phyloP scores from a whole-genome alignment of 1,284 basidiomycete species.

The Clitocybe nebularis region DNA sequence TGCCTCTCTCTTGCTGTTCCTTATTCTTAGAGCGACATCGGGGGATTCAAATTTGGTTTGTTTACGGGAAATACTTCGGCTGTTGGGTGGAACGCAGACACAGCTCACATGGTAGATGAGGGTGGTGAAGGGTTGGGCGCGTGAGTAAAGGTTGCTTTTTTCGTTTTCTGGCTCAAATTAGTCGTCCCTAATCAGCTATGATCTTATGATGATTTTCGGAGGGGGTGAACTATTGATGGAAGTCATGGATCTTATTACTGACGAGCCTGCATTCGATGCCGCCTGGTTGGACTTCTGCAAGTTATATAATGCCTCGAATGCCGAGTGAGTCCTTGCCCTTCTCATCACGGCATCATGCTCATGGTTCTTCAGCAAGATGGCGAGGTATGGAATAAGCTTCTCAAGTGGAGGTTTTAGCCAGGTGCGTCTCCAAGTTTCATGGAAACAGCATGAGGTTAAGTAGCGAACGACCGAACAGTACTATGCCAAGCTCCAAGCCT shows the following conservation, averaged over 20 bases:
- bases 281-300: constrained; percentile 41
- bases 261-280: constrained; percentile 37
- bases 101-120: constrained; percentile 36
- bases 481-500: constrained; percentile 41
- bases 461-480: constrained; percentile 17
- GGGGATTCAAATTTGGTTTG: constrained; percentile 33
- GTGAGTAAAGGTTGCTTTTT: constrained; percentile 21
- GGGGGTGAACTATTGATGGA: constrained; percentile 43
- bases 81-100: constrained; percentile 40
- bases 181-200: constrained; percentile 25
- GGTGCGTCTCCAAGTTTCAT: constrained; percentile 19
- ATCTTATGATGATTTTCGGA: constrained; percentile 39
- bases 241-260: constrained; percentile 34
- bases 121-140: constrained; percentile 32
- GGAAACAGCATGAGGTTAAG: neutral
- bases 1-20: neutral
- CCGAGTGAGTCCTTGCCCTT: constrained; percentile 28
- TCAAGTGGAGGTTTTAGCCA: constrained; percentile 34
- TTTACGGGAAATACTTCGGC: constrained; percentile 36
- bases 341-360: neutral
- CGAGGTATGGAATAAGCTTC: constrained; percentile 34
- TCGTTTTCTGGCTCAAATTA: too few species aligned
- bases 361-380: constrained; percentile 26
- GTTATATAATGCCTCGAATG: constrained; percentile 33
- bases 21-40: constrained; percentile 30